Base-by-base conservation (phyloP, 2,329 filamentous ascomycete species). In the Paraphaeosphaeria sporulosa region DNA sequence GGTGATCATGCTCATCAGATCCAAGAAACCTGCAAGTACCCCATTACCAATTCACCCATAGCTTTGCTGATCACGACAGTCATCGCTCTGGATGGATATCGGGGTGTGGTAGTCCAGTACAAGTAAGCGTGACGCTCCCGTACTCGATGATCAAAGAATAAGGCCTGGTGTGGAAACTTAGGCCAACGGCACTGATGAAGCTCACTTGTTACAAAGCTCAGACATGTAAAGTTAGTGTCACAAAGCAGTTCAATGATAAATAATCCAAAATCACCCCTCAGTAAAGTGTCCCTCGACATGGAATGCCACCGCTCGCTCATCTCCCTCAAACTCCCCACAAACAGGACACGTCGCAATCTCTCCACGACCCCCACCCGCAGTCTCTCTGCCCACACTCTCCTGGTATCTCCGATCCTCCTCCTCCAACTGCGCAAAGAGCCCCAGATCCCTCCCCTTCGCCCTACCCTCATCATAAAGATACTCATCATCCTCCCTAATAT, bases 221-320 rank as follows among this genome's bases (percentile, higher is more conserved):
- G 15, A n/a, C 38, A 40, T 4, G 5, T 38, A 2, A 40, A n/a
- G 17, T 5, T 40, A 17, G 17, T 40, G 15, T 40, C 15, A 4
- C 15, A n/a, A n/a, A 19, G 5, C 38, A 40, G 17, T 19, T n/a
- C 21, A n/a, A 47, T 43, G 15, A 42, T 6, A 10, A 58, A 56
- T 32, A 15, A 2, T 21, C 19, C 25, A 4, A 10, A 36, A n/a
- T 60, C 60, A 53, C 36, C 30, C 38, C 43, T 61, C 63, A 23
- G 53, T 61, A 65, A 89, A 88, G 71, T 89, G 87, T 3, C 69
- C 73, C 27, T 86, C 85, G 60, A 92, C 87, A 68, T 92, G 90
- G 74, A 89, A 83, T 10, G 86, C 85, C 10, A 92, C 88, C 9
- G 89, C 90, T 0, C 80, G 79, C 67, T 89, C 89, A 65, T 92